Evolutionary conservation across 2,329 filamentous ascomycete genomes (phyloP).

Genomic region (Paracorniculantispora psalliotae): DNA sequence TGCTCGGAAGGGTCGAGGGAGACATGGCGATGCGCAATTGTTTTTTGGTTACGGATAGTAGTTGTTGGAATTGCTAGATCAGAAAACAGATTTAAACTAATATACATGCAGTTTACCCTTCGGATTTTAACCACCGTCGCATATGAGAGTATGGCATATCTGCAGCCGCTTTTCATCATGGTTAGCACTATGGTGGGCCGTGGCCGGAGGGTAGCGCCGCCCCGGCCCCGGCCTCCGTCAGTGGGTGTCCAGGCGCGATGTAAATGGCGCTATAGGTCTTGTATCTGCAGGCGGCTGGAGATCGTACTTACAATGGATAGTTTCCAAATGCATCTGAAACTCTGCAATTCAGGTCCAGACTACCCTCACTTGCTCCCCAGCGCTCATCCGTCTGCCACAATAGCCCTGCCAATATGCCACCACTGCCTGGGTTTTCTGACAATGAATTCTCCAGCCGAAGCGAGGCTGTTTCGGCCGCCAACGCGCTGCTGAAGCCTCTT

Average conservation of each 20-base stretch:
- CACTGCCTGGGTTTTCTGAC: slow-evolving; percentile 35
- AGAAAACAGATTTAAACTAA: not conserved
- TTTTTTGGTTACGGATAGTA: not conserved
- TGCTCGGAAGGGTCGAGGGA: not conserved
- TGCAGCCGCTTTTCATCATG: not conserved
- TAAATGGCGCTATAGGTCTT: too few relatives aligned
- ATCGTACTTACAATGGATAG: too few relatives aligned
- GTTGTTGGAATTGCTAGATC: not conserved
- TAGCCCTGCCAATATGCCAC: slow-evolving; percentile 27
- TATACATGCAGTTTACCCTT: too few relatives aligned
- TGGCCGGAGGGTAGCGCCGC: not conserved
- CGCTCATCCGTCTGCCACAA: not conserved
- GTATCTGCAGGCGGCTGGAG: too few relatives aligned
- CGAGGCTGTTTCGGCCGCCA: slow-evolving; percentile 31
- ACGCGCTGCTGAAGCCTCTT: slow-evolving; percentile 31
- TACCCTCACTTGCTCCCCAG: not conserved
- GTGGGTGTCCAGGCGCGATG: too few relatives aligned
- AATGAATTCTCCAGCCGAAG: slow-evolving; percentile 32
- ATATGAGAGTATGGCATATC: not conserved
- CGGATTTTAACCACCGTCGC: too few relatives aligned
- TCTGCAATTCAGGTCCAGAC: not conserved
- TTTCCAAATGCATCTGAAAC: not conserved
- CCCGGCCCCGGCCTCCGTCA: not conserved
- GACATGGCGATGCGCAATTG: not conserved
- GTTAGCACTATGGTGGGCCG: not conserved